Evolutionary conservation across 352 stramenopile species (phyloP).

Genomic region (Phytophthora aleatoria): DNA sequence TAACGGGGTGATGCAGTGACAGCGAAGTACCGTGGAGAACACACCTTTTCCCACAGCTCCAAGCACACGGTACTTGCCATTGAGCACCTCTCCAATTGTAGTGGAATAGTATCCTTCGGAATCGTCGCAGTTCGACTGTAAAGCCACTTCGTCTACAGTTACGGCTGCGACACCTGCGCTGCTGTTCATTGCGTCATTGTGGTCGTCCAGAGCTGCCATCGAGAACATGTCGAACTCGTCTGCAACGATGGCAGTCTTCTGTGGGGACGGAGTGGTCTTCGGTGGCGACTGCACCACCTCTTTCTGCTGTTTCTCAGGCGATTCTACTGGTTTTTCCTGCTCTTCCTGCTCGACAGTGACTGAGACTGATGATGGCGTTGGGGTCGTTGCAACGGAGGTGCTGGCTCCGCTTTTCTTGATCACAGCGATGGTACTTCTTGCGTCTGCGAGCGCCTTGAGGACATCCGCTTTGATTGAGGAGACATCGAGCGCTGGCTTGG

Average conservation of each 20-base stretch:
- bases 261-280: neutral
- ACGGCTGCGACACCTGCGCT: slow-evolving; percentile 36
- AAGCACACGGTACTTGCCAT: slow-evolving; percentile 93
- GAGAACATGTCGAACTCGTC: slow-evolving; percentile 92
- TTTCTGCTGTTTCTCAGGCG: slow-evolving; percentile 2
- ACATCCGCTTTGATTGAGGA: slow-evolving; percentile 83
- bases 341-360: slow-evolving; percentile 1
- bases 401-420: slow-evolving; percentile 54
- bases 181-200: slow-evolving; percentile 49
- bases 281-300: slow-evolving; percentile 9
- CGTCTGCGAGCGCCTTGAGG: slow-evolving; percentile 76
- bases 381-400: slow-evolving; percentile 3
- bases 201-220: slow-evolving; percentile 64
- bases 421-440: slow-evolving; percentile 71
- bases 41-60: slow-evolving; percentile 96
- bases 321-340: neutral
- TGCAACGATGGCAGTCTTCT: slow-evolving; percentile 22
- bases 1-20: slow-evolving; percentile 64
- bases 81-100: slow-evolving; percentile 93
- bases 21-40: slow-evolving; percentile 98
- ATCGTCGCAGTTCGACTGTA: slow-evolving; percentile 96
- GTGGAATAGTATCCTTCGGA: slow-evolving; percentile 98
- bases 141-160: slow-evolving; percentile 42
- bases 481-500: slow-evolving; percentile 53
- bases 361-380: neutral